Evolutionary conservation across 1,284 basidiomycete genomes (phyloP).

Genomic region (Austropuccinia psidii): DNA sequence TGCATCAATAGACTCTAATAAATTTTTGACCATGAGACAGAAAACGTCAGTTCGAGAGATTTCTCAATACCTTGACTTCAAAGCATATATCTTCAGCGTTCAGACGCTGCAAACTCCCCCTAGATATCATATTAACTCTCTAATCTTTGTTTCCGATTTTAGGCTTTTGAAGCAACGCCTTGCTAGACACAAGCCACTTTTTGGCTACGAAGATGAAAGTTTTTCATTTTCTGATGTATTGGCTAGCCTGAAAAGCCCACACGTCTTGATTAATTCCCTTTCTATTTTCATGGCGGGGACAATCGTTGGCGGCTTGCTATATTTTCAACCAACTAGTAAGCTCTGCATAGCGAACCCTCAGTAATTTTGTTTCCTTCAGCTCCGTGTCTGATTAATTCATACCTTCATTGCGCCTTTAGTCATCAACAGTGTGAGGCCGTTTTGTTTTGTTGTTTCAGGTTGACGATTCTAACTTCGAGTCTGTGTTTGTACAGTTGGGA

Average conservation of each 20-base stretch:
- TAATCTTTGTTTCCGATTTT: neutral
- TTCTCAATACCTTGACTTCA: too few relatives aligned
- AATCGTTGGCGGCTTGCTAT: slow-evolving; percentile 24
- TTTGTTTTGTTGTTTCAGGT: neutral
- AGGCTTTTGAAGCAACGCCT: slow-evolving; percentile 22
- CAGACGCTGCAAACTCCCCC: too few relatives aligned
- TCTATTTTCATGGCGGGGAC: slow-evolving; percentile 16
- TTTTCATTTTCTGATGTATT: slow-evolving; percentile 21
- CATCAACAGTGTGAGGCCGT: neutral
- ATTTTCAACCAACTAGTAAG: slow-evolving; percentile 33
- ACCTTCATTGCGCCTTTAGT: neutral
- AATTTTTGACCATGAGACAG: neutral
- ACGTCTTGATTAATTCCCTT: slow-evolving; percentile 10
- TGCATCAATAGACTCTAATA: neutral
- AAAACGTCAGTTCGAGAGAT: neutral
- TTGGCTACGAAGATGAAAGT: neutral
- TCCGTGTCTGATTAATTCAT: too few relatives aligned
- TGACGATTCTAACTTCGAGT: neutral
- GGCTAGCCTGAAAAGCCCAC: slow-evolving; percentile 15
- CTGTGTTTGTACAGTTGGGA: slow-evolving; percentile 2
- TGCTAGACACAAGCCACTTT: neutral
- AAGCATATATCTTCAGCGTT: too few relatives aligned
- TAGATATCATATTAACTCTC: too few relatives aligned
- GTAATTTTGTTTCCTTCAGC: neutral
- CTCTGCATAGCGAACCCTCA: too few relatives aligned